Evolutionary conservation across 192 early-diverging fungal species (phyloP).

Genomic region (Coemansia sp.): DNA sequence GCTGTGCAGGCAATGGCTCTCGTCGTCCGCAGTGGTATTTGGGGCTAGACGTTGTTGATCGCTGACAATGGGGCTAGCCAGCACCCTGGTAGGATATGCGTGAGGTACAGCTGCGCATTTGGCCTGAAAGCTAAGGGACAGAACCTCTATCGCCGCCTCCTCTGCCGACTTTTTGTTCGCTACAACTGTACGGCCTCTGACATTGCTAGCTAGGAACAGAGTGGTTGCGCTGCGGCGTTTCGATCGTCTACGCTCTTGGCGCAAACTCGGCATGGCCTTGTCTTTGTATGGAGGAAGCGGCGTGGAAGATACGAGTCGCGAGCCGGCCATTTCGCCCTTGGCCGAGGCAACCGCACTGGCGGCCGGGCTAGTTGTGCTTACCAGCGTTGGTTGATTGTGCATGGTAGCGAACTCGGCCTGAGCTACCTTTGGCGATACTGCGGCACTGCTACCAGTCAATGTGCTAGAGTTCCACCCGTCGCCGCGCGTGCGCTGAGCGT

Average conservation of each 20-base stretch:
- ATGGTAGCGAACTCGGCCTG: constrained; percentile 24
- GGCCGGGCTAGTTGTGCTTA: constrained; percentile 10
- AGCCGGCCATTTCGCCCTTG: neutral
- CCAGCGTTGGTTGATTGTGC: constrained; percentile 45
- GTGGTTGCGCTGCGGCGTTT: constrained; percentile 52
- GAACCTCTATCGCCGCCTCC: constrained; percentile 30
- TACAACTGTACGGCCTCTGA: constrained; percentile 16
- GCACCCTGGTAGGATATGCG: neutral
- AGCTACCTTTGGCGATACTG: neutral
- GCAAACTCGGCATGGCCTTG: constrained; percentile 20
- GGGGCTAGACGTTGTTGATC: neutral
- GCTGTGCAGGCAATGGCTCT: neutral
- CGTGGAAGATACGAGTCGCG: neutral
- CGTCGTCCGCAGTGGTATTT: neutral
- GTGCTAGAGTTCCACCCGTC: constrained; percentile 51
- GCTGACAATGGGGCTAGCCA: neutral
- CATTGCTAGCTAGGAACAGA: constrained; percentile 32
- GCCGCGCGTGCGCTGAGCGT: constrained; percentile 34
- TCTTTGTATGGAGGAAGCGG: constrained; percentile 8
- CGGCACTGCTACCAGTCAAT: constrained; percentile 24
- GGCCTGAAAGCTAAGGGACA: constrained; percentile 5
- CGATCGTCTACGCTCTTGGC: constrained; percentile 39
- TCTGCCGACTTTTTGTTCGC: constrained; percentile 22
- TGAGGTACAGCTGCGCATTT: neutral
- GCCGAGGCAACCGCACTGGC: neutral